Evolutionary conservation across 345 rosid species (phyloP), one percentile per base, ranked within the genome.

Genomic region (Nephelium lappaceum): DNA sequence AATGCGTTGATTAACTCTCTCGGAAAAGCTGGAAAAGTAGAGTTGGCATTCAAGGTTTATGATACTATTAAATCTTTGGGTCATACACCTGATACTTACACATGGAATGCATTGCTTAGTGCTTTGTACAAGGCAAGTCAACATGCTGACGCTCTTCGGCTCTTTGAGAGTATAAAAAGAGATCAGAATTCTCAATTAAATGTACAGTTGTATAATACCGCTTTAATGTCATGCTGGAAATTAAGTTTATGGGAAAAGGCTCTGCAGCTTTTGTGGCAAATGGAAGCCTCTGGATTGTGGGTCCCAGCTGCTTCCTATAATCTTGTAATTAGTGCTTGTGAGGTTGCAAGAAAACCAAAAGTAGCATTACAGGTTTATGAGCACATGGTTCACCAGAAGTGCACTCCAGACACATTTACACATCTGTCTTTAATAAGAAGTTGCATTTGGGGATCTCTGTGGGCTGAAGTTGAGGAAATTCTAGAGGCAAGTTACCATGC

Each of bases 401-500:
- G 90, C 79, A 25, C 36, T 25, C 89, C 94, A 6, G 89, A 93
- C 81, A 91, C 87, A 24, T 93, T 91, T 72, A 92, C 97, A n/a
- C 82, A 90, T 82, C 73, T 89, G 62, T 88, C 97, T 0, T 83
- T 95, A 66, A 47, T 91, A 78, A 83, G 98, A 83, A 82, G 90
- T 73, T 93, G 94, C 82, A 80, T 92, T 55, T 89, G 95, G 98
- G 97, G 93, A 74, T 93, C 95, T 38, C 88, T 89, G 24, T 95
- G 95, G 97, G 79, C 57, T 42, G 87, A 91, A 82, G 93, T 90
- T 74, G 87, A 87, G 51, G 91, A 84, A 71, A 90, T 93, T 69
- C 79, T 93, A 18, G 79, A 88, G 80, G 96, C 89, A 81, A 66
- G 84, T 81, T 38, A 39, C 51, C 55, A 73, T 73, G 64, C 67